Base-by-base conservation (phyloP, 2,329 filamentous ascomycete species). In the Pseudogymnoascus sp. region DNA sequence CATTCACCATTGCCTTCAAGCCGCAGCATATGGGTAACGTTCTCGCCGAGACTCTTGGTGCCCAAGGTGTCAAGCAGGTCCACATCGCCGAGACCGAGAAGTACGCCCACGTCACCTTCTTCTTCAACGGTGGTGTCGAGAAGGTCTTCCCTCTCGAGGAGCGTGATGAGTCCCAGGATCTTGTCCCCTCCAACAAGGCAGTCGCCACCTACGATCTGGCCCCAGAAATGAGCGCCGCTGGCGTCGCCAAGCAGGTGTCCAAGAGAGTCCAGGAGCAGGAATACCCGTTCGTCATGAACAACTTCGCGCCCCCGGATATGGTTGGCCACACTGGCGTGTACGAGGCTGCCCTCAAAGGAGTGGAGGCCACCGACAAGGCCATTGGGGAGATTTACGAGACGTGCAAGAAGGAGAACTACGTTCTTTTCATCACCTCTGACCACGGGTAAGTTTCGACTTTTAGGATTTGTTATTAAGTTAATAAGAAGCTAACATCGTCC, bases 261-360 rank as follows among this genome's bases (percentile, higher is more conserved):
- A 94, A 97, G 82, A 87, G 92, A 64, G 88, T 99, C 68, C 84
- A 77, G 26, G 91, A 95, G 76, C 85, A 88, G 72, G 86, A 90
- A 73, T 97, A 92, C 78, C 92, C 94, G 73, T 97, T 99, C 74
- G 82, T 99, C 76, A 99, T 99, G 94, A 97, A 97, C 87, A 99
- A 99, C 86, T 97, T 99, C 78, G 94, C 94, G 43, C 94, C 94
- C 43, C 94, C 94, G 16, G 94, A 99, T 79, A 99, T 99, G 94
- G 94, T 99, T 68, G 94, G 94, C 69, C 94, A 99, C 81, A 99
- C 94, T 10, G 94, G 94, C 73, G 92, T 96, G 65, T 97, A 97
- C 78, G 88, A 97, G 71, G 93, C 94, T 31, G 94, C 94, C 63
- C 87, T 99, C 66, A 74, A 94, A 72, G 94, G 87, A 70, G 88